Percentiles rank a stretch among this genome's conserved stretches.
These are phyloP conservation scores for Globisporangium spiculum DNA, from an alignment of 352 stramenopile species.

Conservation along the genomic window DNA sequence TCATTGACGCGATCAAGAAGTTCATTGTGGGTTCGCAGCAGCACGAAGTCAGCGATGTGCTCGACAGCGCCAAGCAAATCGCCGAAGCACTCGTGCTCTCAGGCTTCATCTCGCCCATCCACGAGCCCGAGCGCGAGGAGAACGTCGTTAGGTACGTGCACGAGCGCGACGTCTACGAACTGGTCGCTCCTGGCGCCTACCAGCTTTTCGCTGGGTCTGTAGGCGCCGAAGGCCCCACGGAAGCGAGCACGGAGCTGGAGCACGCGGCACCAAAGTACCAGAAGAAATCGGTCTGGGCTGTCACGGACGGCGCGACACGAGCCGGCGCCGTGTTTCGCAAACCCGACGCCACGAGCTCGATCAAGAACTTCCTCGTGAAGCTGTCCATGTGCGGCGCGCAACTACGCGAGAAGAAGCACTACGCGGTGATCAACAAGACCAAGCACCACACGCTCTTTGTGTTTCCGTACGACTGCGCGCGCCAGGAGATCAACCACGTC, in stretches of 20 bases:
- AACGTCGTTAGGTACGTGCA: slow-evolving; percentile 25
- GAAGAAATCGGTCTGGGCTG: slow-evolving; percentile 32
- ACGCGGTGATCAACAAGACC: slow-evolving; percentile 24
- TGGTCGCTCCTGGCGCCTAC: slow-evolving; percentile 38
- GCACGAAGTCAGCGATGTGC: slow-evolving; percentile 21
- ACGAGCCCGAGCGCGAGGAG: slow-evolving; percentile 20
- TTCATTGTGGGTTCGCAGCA: slow-evolving; percentile 22
- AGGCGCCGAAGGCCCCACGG: not conserved
- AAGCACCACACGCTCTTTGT: slow-evolving; percentile 19
- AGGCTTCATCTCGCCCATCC: slow-evolving; percentile 30
- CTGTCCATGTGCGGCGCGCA: slow-evolving; percentile 5
- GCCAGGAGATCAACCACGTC: slow-evolving; percentile 15
- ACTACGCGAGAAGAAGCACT: slow-evolving; percentile 8
- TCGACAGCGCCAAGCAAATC: slow-evolving; percentile 25
- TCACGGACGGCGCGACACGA: slow-evolving; percentile 31
- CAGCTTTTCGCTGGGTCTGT: not conserved
- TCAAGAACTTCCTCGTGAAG: not conserved
- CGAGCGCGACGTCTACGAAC: slow-evolving; percentile 40
- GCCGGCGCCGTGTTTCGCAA: slow-evolving; percentile 27
- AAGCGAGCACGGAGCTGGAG: not conserved
- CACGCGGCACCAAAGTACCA: not conserved
- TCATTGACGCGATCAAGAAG: slow-evolving; percentile 29
- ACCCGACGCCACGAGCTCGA: not conserved
- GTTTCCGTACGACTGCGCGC: slow-evolving; percentile 17
- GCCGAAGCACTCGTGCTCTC: slow-evolving; percentile 29